These are phyloP conservation scores for Aureobasidium sp. DNA, from an alignment of 2,329 filamentous ascomycete genomes.

Conservation along the genomic window DNA sequence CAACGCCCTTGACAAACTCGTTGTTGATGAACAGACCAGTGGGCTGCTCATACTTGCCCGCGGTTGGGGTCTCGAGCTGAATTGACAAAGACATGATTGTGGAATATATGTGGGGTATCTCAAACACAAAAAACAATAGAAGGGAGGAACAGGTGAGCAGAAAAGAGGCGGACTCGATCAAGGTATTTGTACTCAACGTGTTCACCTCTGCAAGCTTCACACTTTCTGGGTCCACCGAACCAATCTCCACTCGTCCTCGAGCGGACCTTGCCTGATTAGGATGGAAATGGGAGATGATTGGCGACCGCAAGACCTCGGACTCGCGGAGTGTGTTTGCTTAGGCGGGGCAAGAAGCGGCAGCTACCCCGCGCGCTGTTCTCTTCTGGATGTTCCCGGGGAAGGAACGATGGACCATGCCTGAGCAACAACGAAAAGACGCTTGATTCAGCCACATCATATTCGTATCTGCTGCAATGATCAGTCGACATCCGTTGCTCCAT, in stretches of 20 bases:
- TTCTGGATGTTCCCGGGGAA: slow-evolving; percentile 1
- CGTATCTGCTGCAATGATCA: background rate
- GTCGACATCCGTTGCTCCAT: background rate
- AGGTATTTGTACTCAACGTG: slow-evolving; percentile 15
- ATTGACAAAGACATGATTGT: slow-evolving; percentile 41
- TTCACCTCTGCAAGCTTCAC: slow-evolving; percentile 5
- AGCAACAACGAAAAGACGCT: background rate
- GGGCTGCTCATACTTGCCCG: slow-evolving; percentile 51
- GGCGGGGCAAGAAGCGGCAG: slow-evolving; percentile 4
- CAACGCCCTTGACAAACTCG: slow-evolving; percentile 75
- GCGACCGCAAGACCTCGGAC: slow-evolving; percentile 12
- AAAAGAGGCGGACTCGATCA: background rate
- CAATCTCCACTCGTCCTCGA: slow-evolving; percentile 14
- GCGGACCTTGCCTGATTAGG: background rate
- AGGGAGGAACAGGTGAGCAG: background rate
- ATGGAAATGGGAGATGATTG: background rate
- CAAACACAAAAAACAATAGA: slow-evolving; percentile 16
- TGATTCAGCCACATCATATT: background rate
- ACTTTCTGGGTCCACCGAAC: background rate
- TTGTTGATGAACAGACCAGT: slow-evolving; percentile 77
- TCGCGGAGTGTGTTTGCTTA: slow-evolving; percentile 11
- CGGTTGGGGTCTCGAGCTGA: slow-evolving; percentile 62
- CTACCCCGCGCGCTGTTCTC: slow-evolving; percentile 14
- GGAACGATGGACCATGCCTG: background rate
- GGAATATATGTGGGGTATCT: slow-evolving; percentile 20